Evolutionary conservation across 164 flowering plant species (phyloP).

Genomic region (Stephania cephalantha): DNA sequence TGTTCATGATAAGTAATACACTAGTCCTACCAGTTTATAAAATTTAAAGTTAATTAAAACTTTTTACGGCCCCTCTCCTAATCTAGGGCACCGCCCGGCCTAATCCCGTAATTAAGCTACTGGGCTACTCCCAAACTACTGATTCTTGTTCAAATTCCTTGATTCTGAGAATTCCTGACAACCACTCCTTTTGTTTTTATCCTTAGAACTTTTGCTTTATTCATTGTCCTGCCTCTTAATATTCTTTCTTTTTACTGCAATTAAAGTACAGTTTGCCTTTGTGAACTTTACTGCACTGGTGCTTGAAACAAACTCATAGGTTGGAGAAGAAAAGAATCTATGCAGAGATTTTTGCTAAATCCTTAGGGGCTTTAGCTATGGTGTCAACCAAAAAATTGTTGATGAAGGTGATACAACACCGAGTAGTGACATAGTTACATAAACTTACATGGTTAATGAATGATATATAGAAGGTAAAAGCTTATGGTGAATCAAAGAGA

Average conservation of each 20-base stretch:
- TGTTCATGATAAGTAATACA: no score
- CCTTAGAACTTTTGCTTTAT: not conserved
- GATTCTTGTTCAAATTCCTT: not conserved
- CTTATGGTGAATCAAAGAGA: not conserved
- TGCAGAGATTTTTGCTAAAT: no score
- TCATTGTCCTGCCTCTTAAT: not conserved
- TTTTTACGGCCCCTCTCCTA: no score
- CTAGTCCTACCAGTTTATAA: no score
- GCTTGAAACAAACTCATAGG: not conserved
- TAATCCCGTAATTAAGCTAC: no score
- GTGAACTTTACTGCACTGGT: not conserved
- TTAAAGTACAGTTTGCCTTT: not conserved
- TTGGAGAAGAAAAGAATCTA: not conserved
- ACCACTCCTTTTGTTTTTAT: not conserved
- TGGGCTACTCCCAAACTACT: not conserved
- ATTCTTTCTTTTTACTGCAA: not conserved
- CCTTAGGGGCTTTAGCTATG: no score
- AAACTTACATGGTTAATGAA: not conserved
- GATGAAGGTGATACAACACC: no score
- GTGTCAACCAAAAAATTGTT: no score
- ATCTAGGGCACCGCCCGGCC: no score
- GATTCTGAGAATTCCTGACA: not conserved
- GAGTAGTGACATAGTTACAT: not conserved
- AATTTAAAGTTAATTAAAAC: no score
- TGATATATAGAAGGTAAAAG: not conserved